Conservation (phyloP, 257 asterid species). For the Lycium barbarum region DNA sequence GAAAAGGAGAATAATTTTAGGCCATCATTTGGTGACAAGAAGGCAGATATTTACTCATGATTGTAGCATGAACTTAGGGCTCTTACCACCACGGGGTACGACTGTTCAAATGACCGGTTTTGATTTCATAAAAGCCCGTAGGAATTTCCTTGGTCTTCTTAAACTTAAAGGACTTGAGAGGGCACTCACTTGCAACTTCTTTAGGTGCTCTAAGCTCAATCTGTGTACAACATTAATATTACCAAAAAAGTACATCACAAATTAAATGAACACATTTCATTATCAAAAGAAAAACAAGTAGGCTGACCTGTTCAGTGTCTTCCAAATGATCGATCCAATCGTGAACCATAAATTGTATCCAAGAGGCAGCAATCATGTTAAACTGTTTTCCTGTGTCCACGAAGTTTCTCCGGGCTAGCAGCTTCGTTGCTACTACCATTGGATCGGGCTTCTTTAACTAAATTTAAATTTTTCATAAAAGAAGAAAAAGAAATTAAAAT, state of each 20-base stretch:
- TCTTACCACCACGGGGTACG: slow-evolving; percentile 78
- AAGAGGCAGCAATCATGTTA: slow-evolving; percentile 68
- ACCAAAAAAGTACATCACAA: neutral
- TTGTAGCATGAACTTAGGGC: neutral
- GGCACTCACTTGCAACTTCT: slow-evolving; percentile 62
- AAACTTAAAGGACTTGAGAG: slow-evolving; percentile 61
- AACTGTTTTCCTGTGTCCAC: slow-evolving; percentile 67
- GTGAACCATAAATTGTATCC: slow-evolving; percentile 80
- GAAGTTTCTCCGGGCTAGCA: slow-evolving; percentile 50
- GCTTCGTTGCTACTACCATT: slow-evolving; percentile 64
- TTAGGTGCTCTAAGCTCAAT: slow-evolving; percentile 56
- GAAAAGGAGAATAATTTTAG: too few relatives aligned
- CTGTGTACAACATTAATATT: slow-evolving; percentile 35
- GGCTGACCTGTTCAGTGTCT: slow-evolving; percentile 31
- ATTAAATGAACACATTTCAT: too few relatives aligned
- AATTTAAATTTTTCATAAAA: neutral
- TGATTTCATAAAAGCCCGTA: slow-evolving; percentile 47
- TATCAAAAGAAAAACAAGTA: too few relatives aligned
- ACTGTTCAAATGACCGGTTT: slow-evolving; percentile 55
- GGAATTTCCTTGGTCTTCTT: slow-evolving; percentile 53
- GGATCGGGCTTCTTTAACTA: slow-evolving; percentile 67
- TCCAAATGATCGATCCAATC: slow-evolving; percentile 73
- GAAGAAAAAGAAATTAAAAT: too few relatives aligned
- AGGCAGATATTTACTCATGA: too few relatives aligned
- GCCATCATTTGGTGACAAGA: too few relatives aligned